phyloP scores from a whole-genome alignment of 2,329 filamentous ascomycete genomes.

The Sporothrix humicola region DNA sequence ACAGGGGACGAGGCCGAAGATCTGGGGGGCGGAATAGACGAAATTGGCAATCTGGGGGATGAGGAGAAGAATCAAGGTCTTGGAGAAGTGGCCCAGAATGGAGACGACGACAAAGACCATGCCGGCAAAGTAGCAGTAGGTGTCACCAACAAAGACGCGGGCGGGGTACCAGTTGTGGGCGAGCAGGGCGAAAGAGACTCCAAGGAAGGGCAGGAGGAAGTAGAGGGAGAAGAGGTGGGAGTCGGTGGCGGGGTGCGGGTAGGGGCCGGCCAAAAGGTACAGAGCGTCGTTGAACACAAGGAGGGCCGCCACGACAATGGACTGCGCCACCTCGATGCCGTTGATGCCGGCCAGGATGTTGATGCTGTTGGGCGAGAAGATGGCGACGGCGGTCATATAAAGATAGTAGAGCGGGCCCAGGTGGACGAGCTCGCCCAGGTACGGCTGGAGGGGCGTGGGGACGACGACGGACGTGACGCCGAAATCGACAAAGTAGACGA shows the following conservation, averaged over 20 bases:
- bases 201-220: conserved; percentile 90
- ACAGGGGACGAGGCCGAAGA: conserved; percentile 89
- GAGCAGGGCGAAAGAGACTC: conserved; percentile 84
- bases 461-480: conserved; percentile 95
- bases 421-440: conserved; percentile 83
- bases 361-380: conserved; percentile 98
- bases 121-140: conserved; percentile 98
- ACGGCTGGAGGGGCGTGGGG: conserved; percentile 81
- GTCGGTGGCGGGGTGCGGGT: conserved; percentile 92
- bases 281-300: conserved; percentile 85
- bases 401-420: conserved; percentile 85
- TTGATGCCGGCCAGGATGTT: conserved; percentile 99
- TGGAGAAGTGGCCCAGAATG: conserved; percentile 97
- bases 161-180: conserved; percentile 96
- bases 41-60: conserved; percentile 97
- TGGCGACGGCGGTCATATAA: conserved; percentile 96
- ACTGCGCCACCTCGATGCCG: conserved; percentile 95
- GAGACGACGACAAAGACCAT: conserved; percentile 99
- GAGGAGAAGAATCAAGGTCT: conserved; percentile 89
- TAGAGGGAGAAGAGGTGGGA: conserved; percentile 96
- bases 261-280: conserved; percentile 69
- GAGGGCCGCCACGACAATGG: conserved; percentile 83
- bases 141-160: conserved; percentile 94
- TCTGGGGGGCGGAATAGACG: conserved; percentile 86
- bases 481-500: conserved; percentile 98